phyloP scores from a whole-genome alignment of 306 rosid genomes.

The Begonia loranthoides region DNA sequence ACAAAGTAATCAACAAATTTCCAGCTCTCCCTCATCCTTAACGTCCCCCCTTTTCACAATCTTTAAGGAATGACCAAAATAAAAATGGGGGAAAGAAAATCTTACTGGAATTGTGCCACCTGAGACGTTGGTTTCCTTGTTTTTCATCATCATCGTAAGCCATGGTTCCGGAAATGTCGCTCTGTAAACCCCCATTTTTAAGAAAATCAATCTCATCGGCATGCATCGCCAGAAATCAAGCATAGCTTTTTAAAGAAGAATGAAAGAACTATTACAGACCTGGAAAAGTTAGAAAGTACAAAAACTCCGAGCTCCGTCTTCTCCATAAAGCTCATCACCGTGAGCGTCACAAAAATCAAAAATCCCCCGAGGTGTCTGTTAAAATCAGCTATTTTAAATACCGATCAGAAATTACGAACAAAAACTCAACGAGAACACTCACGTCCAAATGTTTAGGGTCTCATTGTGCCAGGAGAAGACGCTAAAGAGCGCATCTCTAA shows the following conservation, averaged over 20 bases:
- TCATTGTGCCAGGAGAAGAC: conserved; percentile 80
- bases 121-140: conserved; percentile 22
- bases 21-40: background rate
- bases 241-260: background rate
- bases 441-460: conserved; percentile 90
- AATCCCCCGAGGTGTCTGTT: conserved; percentile 70
- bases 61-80: background rate
- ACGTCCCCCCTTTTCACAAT: background rate
- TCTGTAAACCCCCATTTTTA: conserved; percentile 19
- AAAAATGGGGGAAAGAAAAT: background rate
- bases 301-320: conserved; percentile 21
- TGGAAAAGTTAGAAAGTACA: conserved; percentile 28
- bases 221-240: background rate
- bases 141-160: conserved; percentile 15
- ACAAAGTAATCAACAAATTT: background rate
- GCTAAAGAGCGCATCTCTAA: conserved; percentile 57
- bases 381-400: background rate
- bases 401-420: background rate
- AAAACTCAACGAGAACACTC: conserved; percentile 3
- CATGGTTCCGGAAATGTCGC: conserved; percentile 14
- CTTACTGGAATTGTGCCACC: conserved; percentile 22
- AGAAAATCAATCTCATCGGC: conserved; percentile 1
- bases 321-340: conserved; percentile 33
- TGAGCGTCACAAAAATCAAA: conserved; percentile 41
- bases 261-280: conserved; percentile 20